Evolutionary conservation across 164 flowering plant species (phyloP), one percentile per base, ranked within the genome.

Genomic region (Liquidambar formosana): DNA sequence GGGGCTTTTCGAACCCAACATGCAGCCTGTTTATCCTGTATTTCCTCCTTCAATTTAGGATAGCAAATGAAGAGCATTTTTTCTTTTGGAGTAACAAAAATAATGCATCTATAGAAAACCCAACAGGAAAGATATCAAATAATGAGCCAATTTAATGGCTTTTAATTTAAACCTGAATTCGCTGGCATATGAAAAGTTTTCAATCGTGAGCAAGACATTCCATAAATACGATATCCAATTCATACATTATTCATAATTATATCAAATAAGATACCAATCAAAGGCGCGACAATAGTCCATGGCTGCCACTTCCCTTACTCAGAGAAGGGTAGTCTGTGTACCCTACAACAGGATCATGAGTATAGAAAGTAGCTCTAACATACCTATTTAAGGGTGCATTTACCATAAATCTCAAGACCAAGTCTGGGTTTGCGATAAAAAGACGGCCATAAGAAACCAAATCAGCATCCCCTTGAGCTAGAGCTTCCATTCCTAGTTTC

Each of bases 351-450:
- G 87, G 88, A 67, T 86, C 88, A 5, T 75, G 80, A 1, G 90
- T 85, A 66, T 86, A 88, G 66, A 88, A 88, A 5, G 88, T 86
- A 63, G 81, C 75, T 72, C 89, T 73, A 14, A 21, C 67, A 44
- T 85, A 89, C 82, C 57, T 78, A 63, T 66, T 86, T 57, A 89
- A 64, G 0, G 84, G 83, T 46, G 85, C 88, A 74, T 81, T 73
- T 3, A 74, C 10, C 83, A 77, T 80, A 5, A 87, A 76, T 44
- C 93, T 78, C 66, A 57, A 53, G 5, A 81, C 83, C 61, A 89
- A 79, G 76, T 87, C 93, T 0, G 88, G 91, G 60, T 89, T 87
- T 4, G 91, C 70, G 21, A 87, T 81, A 57, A 85, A 89, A 33
- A 84, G 71, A 0, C 91, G 81, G 1, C 89, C 89, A 70, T 79